Evolutionary conservation across 2,329 filamentous ascomycete species (phyloP), one percentile per base, ranked within the genome.

Genomic region (Colletotrichum sp.): DNA sequence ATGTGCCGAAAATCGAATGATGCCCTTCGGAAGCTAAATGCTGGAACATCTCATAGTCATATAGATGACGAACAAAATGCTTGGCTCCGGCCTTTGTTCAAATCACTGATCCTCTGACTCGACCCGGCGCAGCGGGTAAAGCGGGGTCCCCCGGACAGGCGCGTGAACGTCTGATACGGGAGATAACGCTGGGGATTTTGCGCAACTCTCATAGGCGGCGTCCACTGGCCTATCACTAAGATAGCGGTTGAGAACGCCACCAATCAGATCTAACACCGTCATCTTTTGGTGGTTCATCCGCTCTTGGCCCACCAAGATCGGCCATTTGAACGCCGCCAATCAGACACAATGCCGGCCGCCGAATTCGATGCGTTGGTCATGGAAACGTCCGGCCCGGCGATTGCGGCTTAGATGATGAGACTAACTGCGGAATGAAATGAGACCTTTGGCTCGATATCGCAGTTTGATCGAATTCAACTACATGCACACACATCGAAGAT

Each of bases 131-230:
- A 26, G 15, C 4, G 34, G 58, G 16, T 26, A 64, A 70, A 65
- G 66, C 60, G 71, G 71, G 48, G 58, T 28, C 21, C 28, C 48
- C 71, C 43, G 32, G 58, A 32, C 9, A n/a, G 43, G 8, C 15
- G 56, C 65, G 30, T 70, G 21, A 32, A 38, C 18, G 18, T 3
- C 34, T 65, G 71, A 74, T 74, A 71, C 26, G 68, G 38, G 28
- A 78, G 79, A 79, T 78, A 79, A 75, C 77, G 74, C 71, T 70
- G 76, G 76, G 73, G 71, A 62, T 24, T 66, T 34, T 66, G 38
- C 62, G 43, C n/a, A 52, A n/a, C 4, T 18, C 48, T 78, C 68
- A 78, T 78, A 75, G 78, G 78, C 38, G 77, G 77, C 78, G 77
- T 79, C 70, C 64, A 16, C 15, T 48, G 24, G 66, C 48, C 71